These are phyloP conservation scores for Fusarium dimerum DNA, from an alignment of 2,329 filamentous ascomycete species.

Conservation along the genomic window DNA sequence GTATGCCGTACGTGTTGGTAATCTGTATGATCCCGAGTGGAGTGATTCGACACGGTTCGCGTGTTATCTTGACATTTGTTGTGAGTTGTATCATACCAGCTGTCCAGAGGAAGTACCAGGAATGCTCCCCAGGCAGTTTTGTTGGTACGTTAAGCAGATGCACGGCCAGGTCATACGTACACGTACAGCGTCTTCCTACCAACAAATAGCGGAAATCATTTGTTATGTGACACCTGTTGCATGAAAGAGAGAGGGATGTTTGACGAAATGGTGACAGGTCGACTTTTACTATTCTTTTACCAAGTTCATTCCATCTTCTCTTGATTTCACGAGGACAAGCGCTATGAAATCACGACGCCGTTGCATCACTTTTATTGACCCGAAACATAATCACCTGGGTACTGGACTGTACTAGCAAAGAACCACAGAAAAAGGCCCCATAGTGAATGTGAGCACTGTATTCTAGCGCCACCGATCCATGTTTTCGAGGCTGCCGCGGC, in stretches of 20 bases:
- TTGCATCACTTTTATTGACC: no score
- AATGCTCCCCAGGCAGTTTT: no score
- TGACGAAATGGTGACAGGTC: no score
- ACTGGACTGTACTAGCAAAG: no score
- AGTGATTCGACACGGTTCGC: not conserved
- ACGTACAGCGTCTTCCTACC: conserved; percentile 2
- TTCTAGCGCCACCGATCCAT: conserved; percentile 4
- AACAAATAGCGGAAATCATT: no score
- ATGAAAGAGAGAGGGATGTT: no score
- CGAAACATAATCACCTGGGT: no score
- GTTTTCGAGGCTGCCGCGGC: not conserved
- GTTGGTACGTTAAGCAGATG: conserved; percentile 3
- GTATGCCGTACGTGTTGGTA: not conserved
- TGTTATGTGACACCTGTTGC: no score
- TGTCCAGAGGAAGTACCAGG: not conserved
- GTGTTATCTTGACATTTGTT: not conserved
- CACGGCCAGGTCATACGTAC: conserved; percentile 23
- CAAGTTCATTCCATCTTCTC: no score
- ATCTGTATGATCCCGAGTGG: not conserved
- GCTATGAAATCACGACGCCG: no score
- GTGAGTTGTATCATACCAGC: not conserved
- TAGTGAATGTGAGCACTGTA: conserved; percentile 20
- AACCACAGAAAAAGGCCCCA: conserved; percentile 4
- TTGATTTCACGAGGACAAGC: no score
- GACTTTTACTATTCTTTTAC: no score